phyloP scores from a whole-genome alignment of 2,329 filamentous ascomycete species.

The Microdochium bolleyi region DNA sequence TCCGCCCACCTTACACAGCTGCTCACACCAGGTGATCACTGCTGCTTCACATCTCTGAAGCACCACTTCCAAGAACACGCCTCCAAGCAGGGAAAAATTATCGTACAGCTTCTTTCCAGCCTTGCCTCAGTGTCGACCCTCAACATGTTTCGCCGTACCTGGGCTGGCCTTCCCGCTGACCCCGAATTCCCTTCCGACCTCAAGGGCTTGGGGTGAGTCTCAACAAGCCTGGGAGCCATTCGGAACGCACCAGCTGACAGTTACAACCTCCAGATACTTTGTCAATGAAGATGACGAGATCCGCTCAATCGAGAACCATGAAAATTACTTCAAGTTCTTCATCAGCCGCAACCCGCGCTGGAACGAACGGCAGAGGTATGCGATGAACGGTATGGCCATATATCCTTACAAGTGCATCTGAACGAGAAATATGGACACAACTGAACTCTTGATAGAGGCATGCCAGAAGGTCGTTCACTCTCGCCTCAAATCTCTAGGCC shows the following conservation, averaged over 20 bases:
- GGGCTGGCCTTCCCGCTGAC: conserved; percentile 63
- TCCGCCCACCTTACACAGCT: too few species aligned
- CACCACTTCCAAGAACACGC: background rate
- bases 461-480: conserved; percentile 49
- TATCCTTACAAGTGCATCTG: too few species aligned
- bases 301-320: conserved; percentile 58
- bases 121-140: background rate
- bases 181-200: conserved; percentile 58
- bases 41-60: too few species aligned
- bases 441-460: conserved; percentile 34
- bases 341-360: conserved; percentile 65
- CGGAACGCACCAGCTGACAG: conserved; percentile 1
- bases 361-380: conserved; percentile 67
- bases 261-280: conserved; percentile 54
- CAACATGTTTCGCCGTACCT: conserved; percentile 69
- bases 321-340: conserved; percentile 67
- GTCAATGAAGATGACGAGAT: conserved; percentile 70
- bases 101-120: background rate
- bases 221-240: background rate
- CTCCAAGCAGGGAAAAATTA: too few species aligned
- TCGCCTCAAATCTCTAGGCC: conserved; percentile 53
- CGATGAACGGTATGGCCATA: conserved; percentile 58
- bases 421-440: too few species aligned
- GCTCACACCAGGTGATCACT: too few species aligned
- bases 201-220: conserved; percentile 60